Conservation (phyloP, 768 basidiomycete species). For the Pleurotus pulmonarius region DNA sequence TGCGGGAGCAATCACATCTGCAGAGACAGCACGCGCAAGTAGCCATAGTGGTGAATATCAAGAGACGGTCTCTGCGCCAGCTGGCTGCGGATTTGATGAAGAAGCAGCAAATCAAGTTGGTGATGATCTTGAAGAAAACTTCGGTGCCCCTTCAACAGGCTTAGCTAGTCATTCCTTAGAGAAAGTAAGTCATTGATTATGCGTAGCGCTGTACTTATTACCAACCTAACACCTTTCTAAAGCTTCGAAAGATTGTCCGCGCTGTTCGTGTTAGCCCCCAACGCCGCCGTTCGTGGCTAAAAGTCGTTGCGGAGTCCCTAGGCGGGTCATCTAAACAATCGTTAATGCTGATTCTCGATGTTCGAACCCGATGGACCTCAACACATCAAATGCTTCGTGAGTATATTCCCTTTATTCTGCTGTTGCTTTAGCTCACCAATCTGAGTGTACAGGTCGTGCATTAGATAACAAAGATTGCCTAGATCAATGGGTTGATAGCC, state of each 20-base stretch:
- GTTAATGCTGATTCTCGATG: conserved; percentile 27
- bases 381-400: conserved; percentile 29
- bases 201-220: background rate
- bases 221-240: background rate
- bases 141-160: background rate
- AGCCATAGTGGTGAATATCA: conserved; percentile 3
- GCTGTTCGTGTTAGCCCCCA: conserved; percentile 18
- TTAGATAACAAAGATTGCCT: conserved; percentile 15
- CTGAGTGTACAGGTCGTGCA: conserved; percentile 19
- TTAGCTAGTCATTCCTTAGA: background rate
- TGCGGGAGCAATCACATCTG: conserved; percentile 6
- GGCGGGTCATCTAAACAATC: background rate
- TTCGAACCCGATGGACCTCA: conserved; percentile 28
- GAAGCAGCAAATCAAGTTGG: background rate
- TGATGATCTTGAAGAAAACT: background rate
- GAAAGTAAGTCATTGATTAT: background rate
- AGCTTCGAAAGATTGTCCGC: conserved; percentile 21
- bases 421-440: background rate
- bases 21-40: background rate
- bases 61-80: conserved; percentile 3
- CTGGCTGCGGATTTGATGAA: background rate
- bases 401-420: conserved; percentile 1
- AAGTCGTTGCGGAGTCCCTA: conserved; percentile 5
- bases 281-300: conserved; percentile 12
- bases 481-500: conserved; percentile 12